Evolutionary conservation across 176 grass and related monocot genomes (phyloP).

Genomic region (Typha latifolia): DNA sequence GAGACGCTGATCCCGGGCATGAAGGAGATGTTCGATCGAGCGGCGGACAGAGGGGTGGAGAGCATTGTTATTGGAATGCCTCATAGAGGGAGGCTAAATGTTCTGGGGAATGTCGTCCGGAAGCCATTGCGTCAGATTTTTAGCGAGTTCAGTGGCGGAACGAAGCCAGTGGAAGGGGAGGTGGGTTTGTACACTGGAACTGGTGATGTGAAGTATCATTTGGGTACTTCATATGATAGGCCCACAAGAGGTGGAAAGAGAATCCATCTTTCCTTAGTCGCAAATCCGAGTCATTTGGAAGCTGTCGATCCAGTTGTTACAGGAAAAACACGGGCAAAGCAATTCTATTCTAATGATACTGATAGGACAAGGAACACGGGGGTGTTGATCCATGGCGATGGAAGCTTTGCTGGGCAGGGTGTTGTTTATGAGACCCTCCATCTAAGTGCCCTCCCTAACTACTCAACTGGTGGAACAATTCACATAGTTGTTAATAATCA

Average conservation of each 20-base stretch:
- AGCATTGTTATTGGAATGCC: conserved; percentile 94
- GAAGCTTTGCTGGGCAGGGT: conserved; percentile 91
- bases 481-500: conserved; percentile 49
- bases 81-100: conserved; percentile 96
- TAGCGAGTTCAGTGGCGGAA: conserved; percentile 83
- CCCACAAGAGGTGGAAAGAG: conserved; percentile 73
- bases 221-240: conserved; percentile 87
- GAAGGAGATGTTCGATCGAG: conserved; percentile 94
- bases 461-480: conserved; percentile 83
- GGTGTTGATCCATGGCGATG: conserved; percentile 78
- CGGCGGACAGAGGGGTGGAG: conserved; percentile 60
- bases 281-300: conserved; percentile 86
- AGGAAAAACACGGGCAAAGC: conserved; percentile 84
- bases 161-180: conserved; percentile 66
- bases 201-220: conserved; percentile 89
- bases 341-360: conserved; percentile 73
- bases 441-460: conserved; percentile 85
- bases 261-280: conserved; percentile 81
- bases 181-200: conserved; percentile 84
- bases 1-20: conserved; percentile 90
- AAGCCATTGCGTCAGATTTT: conserved; percentile 94
- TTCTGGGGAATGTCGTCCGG: conserved; percentile 77
- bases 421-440: conserved; percentile 95
- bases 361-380: conserved; percentile 90
- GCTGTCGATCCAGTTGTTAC: conserved; percentile 79